Conservation (phyloP, 2,329 filamentous ascomycete genomes). For the Penicillium digitatum region DNA sequence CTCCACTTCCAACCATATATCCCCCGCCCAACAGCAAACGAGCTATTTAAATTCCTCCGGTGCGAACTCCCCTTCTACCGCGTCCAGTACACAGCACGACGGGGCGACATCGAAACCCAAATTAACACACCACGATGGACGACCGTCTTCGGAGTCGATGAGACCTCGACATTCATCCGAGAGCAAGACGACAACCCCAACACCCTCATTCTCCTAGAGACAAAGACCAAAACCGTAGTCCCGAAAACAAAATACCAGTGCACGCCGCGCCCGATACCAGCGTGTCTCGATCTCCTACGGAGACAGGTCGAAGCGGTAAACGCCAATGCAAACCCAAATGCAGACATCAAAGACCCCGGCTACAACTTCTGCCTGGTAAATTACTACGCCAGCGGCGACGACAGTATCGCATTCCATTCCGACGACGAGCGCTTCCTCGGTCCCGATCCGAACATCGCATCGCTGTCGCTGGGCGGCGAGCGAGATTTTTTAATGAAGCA, state of each 20-base stretch:
- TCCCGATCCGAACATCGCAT: conserved; percentile 65
- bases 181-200: conserved; percentile 5
- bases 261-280: conserved; percentile 65
- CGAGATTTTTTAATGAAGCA: conserved; percentile 78
- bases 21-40: conserved; percentile 51
- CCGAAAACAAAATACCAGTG: conserved; percentile 54
- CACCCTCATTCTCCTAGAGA: conserved; percentile 31
- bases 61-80: conserved; percentile 70
- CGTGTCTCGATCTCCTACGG: conserved; percentile 63
- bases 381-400: conserved; percentile 72
- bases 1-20: conserved; percentile 74
- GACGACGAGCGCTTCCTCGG: conserved; percentile 78
- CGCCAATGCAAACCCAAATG: conserved; percentile 35
- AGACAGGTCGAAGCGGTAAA: conserved; percentile 60
- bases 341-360: conserved; percentile 46
- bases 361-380: conserved; percentile 82
- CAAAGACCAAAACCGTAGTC: conserved; percentile 41
- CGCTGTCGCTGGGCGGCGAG: conserved; percentile 66
- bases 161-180: conserved; percentile 57
- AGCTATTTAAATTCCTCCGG: conserved; percentile 68
- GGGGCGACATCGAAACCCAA: conserved; percentile 58
- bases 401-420: conserved; percentile 75
- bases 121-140: conserved; percentile 62
- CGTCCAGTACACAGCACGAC: conserved; percentile 68
- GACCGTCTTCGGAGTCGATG: conserved; percentile 59